Base-by-base conservation (phyloP, 441 rosid species). In the Adansonia rubrostipa region DNA sequence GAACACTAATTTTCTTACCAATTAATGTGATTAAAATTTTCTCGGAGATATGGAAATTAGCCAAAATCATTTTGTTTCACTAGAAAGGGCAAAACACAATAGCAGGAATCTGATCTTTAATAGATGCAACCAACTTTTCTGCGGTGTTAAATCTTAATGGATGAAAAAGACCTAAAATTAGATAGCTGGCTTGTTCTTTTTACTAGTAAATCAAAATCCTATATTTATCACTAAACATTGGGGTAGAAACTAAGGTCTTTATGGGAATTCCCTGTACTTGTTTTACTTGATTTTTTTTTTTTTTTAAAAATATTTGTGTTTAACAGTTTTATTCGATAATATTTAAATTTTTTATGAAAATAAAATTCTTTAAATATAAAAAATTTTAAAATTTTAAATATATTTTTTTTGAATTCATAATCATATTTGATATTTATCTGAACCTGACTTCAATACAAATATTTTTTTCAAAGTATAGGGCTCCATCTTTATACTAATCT, bases 41-140 rank as follows among this genome's bases (percentile, higher is more conserved):
- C 8, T 51, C 14, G 17, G 19, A 3, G 71, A 4, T 2, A 11
- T 11, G 5, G 48, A 9, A 73, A 11, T 33, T 71, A 44, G 33
- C 20, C 60, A 5, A 17, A 66, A 58, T 64, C 65, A 60, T 10
- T 3, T 3, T 53, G 22, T 58, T 58, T 56, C 60, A n/a, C 64
- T 71, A 6, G 73, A 68, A 22, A 17, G 77, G 68, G 63, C 56
- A 73, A 76, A 57, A 64, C 47, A 81, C 72, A 36, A 10, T 11
- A 9, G 58, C 47, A 63, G 40, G 45, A 22, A 72, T 50, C 50
- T 44, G 57, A 72, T 56, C 80, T 78, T 81, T 78, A 76, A 73
- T 82, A 62, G 68, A 77, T 66, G 77, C 79, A 78, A 65, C 86
- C 45, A 81, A 79, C 75, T 72, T 80, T 80, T 58, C 22, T 45